Conservation (phyloP, 176 grass and related monocot genomes). For the Musa troglodytarum region DNA sequence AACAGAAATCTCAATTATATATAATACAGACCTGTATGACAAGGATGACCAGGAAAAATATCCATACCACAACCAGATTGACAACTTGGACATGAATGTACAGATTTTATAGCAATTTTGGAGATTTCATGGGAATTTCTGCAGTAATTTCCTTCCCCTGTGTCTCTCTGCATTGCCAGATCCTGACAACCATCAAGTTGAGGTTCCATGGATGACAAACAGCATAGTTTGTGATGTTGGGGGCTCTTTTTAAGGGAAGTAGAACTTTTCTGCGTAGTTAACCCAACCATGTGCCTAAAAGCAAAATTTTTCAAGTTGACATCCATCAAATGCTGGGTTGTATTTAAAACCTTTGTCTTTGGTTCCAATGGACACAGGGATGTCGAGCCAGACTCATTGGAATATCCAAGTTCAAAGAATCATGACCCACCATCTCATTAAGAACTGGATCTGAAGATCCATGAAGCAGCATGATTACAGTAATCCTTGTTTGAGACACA, state of each 20-base stretch:
- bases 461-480: constrained; percentile 13
- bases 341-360: constrained; percentile 16
- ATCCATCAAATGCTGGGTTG: constrained; percentile 38
- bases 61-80: constrained; percentile 24
- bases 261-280: constrained; percentile 39
- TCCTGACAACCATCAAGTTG: constrained; percentile 35
- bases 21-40: constrained; percentile 25
- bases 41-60: constrained; percentile 21
- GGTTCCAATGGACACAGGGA: constrained; percentile 11
- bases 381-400: constrained; percentile 14
- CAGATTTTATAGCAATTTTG: constrained; percentile 39
- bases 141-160: constrained; percentile 39
- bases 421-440: constrained; percentile 21
- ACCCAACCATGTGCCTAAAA: constrained; percentile 39
- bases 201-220: constrained; percentile 38
- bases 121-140: constrained; percentile 41
- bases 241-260: constrained; percentile 31
- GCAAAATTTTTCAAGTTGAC: constrained; percentile 26
- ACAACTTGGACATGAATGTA: constrained; percentile 40
- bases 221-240: constrained; percentile 47
- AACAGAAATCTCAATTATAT: neutral
- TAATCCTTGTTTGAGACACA: constrained; percentile 31
- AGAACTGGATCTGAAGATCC: constrained; percentile 28
- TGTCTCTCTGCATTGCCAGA: constrained; percentile 31
- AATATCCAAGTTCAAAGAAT: constrained; percentile 15